Evolutionary conservation across 306 rosid species (phyloP).

Genomic region (Echinosophora koreensis): DNA sequence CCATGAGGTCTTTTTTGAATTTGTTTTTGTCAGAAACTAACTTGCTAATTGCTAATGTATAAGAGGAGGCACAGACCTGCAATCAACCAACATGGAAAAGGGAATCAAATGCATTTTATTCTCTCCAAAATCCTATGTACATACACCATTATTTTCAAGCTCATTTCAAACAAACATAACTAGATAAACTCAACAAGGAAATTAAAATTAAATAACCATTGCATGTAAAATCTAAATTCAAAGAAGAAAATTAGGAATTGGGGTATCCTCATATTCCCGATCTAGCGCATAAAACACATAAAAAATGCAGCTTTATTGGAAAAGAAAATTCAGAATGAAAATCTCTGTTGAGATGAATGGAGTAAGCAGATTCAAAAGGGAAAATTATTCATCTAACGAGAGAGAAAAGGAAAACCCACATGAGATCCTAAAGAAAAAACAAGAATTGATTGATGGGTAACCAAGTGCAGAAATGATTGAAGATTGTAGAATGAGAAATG

Average conservation of each 20-base stretch:
- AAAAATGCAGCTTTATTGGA: background rate
- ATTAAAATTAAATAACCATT: conserved; percentile 37
- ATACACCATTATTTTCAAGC: background rate
- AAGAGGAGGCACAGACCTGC: conserved; percentile 85
- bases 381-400: background rate
- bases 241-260: conserved; percentile 20
- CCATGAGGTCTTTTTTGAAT: conserved; percentile 54
- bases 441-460: conserved; percentile 4
- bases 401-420: conserved; percentile 38
- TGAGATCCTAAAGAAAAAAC: conserved; percentile 37
- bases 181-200: background rate
- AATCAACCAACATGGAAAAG: background rate
- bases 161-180: conserved; percentile 32
- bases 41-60: conserved; percentile 4
- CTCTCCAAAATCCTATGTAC: background rate
- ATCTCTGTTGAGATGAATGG: background rate
- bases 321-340: conserved; percentile 22
- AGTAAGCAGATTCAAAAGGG: conserved; percentile 16
- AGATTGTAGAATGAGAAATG: conserved; percentile 2
- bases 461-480: background rate
- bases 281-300: conserved; percentile 22
- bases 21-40: conserved; percentile 34
- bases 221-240: conserved; percentile 38
- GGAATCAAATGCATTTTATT: conserved; percentile 19
- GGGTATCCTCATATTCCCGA: conserved; percentile 29